Evolutionary conservation across 1,284 basidiomycete species (phyloP).

Genomic region (Papiliotrema fonsecae): DNA sequence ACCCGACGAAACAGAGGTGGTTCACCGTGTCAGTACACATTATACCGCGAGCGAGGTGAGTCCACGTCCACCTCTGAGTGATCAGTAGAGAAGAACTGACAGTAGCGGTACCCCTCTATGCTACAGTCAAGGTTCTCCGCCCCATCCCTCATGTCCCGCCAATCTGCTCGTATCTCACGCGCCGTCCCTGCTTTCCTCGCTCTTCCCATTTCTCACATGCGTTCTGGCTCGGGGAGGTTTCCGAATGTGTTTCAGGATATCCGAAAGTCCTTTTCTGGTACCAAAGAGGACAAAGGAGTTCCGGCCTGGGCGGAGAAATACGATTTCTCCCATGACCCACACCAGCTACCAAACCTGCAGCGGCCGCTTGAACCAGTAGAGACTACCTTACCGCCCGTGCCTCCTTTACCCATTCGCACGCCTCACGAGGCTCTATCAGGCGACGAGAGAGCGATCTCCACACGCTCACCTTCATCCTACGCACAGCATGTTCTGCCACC

Average conservation of each 20-base stretch:
- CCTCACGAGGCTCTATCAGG: neutral
- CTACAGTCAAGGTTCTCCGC: slow-evolving; percentile 13
- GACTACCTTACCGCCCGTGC: neutral
- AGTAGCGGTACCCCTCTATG: neutral
- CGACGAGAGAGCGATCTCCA: too few species aligned
- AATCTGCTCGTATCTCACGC: neutral
- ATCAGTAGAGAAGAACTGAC: neutral
- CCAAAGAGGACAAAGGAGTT: neutral
- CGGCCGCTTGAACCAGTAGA: neutral
- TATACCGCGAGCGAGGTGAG: neutral
- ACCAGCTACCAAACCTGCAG: neutral
- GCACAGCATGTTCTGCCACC: too few species aligned
- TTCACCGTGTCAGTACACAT: too few species aligned
- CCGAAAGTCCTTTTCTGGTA: slow-evolving; percentile 2
- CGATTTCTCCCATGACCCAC: neutral
- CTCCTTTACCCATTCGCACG: neutral
- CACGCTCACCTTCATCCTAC: too few species aligned
- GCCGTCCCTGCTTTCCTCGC: slow-evolving; percentile 7
- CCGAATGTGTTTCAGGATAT: slow-evolving; percentile 1
- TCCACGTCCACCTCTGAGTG: neutral
- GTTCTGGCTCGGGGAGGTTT: slow-evolving; percentile 1
- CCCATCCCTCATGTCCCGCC: slow-evolving; percentile 10
- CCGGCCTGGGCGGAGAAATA: slow-evolving; percentile 14
- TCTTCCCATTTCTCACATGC: slow-evolving; percentile 7
- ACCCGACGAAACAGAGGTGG: too few species aligned